Percentiles rank a stretch among this genome's conserved stretches.
Conservation (phyloP, 2,329 filamentous ascomycete genomes). For the Magnaporthiopsis poae region DNA sequence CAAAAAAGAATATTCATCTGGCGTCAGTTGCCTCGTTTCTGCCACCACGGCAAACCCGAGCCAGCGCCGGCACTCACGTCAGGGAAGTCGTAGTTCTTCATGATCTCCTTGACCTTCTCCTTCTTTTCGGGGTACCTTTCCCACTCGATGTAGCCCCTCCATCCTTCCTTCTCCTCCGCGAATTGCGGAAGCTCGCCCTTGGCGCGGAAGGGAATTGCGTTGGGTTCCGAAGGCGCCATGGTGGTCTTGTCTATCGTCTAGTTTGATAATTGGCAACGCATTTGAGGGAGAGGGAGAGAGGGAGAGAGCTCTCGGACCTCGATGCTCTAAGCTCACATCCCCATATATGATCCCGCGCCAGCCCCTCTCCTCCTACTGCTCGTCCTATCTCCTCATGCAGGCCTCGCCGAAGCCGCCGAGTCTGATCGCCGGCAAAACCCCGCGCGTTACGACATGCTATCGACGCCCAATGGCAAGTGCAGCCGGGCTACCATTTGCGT, state of each 20-base stretch:
- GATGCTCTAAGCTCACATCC: neutral
- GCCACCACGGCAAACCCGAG: too few relatives aligned
- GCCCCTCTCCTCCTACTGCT: neutral
- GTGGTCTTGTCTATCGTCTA: neutral
- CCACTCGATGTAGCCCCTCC: constrained; percentile 53
- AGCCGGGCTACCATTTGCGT: neutral
- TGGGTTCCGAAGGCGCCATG: neutral
- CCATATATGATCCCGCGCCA: neutral
- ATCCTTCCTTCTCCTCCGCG: neutral
- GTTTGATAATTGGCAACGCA: neutral
- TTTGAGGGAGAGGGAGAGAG: neutral
- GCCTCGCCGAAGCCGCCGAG: neutral
- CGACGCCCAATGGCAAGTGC: neutral
- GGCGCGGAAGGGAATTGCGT: neutral
- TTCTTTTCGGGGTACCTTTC: constrained; percentile 62
- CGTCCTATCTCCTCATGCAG: neutral
- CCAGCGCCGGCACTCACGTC: neutral
- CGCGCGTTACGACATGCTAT: neutral
- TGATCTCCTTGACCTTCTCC: constrained; percentile 43
- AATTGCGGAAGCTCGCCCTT: constrained; percentile 3
- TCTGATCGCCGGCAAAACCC: neutral
- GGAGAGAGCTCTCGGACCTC: too few relatives aligned
- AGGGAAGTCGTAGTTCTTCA: constrained; percentile 21
- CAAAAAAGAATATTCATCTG: constrained; percentile 25
- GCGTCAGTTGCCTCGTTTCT: constrained; percentile 27